Base-by-base conservation (phyloP, 148 eudicot species). In the Amaranthus palmeri region DNA sequence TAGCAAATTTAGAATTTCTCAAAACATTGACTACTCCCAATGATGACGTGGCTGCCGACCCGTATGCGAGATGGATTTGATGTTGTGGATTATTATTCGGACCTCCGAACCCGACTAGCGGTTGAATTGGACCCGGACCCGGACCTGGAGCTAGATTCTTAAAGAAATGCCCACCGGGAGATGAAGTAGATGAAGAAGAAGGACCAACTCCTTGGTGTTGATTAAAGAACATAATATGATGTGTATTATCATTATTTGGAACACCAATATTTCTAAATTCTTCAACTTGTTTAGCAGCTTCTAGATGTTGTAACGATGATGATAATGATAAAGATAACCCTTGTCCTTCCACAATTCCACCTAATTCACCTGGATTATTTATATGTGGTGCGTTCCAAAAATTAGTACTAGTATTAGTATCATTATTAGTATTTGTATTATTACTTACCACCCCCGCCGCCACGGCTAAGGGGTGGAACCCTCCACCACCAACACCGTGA, bases 301-400 rank as follows among this genome's bases (percentile, higher is more conserved):
- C 92, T 8, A 87, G 12, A 9, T 82, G 88, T 45, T 85, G 93
- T 59, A 92, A 75, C 0, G 93, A 82, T 0, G 95, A 86, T 0
- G 97, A 88, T 8, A 93, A 62, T 6, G 98, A 92, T 5, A 92
- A 70, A 8, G 98, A 92, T 10, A 93, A 80, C 4, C 96, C 98
- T 79, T 89, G 91, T 0, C 86, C 36, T 25, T 25, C 36, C 36
- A 25, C 36, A 25, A 25, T 25, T 25, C 36, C 80, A 0, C 78
- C 65, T 40, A 80, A 76, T 53, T 82, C 82, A 8, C 57, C 74
- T 11, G 77, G 85, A 73, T 78, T 75, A 79, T 15, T 69, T 62
- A 52, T 46, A 42, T 69, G 69, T 5, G 70, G 45, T 0, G 71
- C 13, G 0, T 46, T 56, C 65, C 81, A 77, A 70, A 78, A 86